These are phyloP conservation scores for Botryotinia globosa DNA, from an alignment of 2,329 filamentous ascomycete species.

Conservation along the genomic window DNA sequence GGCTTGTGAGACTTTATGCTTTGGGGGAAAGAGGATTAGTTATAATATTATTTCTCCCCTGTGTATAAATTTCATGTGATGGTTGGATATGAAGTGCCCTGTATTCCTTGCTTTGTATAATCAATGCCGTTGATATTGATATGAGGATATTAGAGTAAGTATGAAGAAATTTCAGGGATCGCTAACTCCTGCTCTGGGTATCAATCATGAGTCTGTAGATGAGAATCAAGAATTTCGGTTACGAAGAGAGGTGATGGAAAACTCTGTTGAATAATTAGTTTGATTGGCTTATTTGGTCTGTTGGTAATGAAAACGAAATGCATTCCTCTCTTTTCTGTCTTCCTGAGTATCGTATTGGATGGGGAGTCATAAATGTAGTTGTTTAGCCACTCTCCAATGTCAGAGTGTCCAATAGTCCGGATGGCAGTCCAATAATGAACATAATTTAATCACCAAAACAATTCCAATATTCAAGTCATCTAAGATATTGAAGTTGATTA, in stretches of 20 bases:
- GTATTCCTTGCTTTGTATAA: neutral
- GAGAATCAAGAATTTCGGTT: neutral
- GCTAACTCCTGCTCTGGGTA: neutral
- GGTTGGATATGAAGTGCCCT: rapidly evolving
- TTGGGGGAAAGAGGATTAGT: neutral
- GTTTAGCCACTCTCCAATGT: neutral
- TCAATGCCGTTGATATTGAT: neutral
- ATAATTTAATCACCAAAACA: too few relatives aligned
- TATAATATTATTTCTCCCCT: neutral
- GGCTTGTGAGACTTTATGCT: neutral
- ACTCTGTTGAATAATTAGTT: neutral
- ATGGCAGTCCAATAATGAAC: too few relatives aligned
- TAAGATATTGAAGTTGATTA: too few relatives aligned
- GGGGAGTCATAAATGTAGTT: neutral
- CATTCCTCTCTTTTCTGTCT: neutral
- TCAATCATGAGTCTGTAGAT: neutral
- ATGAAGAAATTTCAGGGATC: neutral
- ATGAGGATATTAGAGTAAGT: neutral
- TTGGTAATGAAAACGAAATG: neutral
- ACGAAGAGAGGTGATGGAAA: neutral
- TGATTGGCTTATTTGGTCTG: neutral
- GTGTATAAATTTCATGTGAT: neutral
- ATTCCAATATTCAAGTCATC: too few relatives aligned
- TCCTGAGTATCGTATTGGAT: neutral
- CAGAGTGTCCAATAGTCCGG: too few relatives aligned